Evolutionary conservation across 2,329 filamentous ascomycete species (phyloP), one percentile per base, ranked within the genome.

Genomic region (Trichoderma semiorbis): DNA sequence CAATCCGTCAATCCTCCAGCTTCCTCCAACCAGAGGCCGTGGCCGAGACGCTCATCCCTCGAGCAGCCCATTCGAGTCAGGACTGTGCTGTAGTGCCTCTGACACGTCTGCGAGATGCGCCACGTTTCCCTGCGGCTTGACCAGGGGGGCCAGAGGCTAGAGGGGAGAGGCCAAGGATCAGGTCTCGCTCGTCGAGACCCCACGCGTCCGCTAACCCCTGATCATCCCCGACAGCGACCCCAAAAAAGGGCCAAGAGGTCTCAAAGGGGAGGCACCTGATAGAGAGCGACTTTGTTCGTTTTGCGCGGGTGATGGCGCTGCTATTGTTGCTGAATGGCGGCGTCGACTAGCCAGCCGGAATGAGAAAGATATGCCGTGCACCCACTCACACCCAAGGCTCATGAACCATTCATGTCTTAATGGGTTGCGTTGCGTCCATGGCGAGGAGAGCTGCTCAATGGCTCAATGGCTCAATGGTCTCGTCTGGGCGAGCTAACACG

Each of bases 21-120:
- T n/a, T 53, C 67, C 67, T 34, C 67, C 50, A 58, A 67, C 57
- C 70, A 63, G 30, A 36, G 34, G 57, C 64, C 70, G 34, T 32
- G 39, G 16, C 50, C 50, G 26, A 36, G 39, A 28, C 47, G 53
- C 36, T 55, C 50, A 55, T 47, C 69, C 34, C 43, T 62, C 61
- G 21, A 43, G 47, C 55, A 36, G 58, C 70, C 70, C 47, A 61
- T 72, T 72, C 64, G 70, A 72, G 70, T 72, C 70, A 72, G 70
- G 70, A 68, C 64, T 34, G 70, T 72, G 70, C 63, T 57, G 70
- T 71, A 71, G 70, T 67, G 62, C 58, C 70, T 68, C 24, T 68
- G 70, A 72, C 63, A 72, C 32, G 70, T 72, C 70, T 68, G 70
- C 63, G 43, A 30, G 63, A 72, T 68, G 53, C 70, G 70, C 70